Percentiles rank a stretch among this genome's conserved stretches.
Evolutionary conservation across 1,139 yeast genomes (phyloP).

Genomic region (Pneumocystis jirovecii): DNA sequence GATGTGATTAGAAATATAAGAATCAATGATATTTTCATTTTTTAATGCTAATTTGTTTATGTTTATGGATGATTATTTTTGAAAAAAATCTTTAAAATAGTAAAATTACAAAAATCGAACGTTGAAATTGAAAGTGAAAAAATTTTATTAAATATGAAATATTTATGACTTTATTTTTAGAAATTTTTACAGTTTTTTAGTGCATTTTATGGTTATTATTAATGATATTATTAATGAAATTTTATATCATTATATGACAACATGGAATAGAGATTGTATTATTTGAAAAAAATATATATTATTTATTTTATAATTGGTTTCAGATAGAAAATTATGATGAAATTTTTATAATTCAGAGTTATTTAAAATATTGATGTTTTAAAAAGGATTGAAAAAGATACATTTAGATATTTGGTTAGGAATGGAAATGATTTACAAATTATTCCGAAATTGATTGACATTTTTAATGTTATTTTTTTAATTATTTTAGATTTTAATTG

Average conservation of each 20-base stretch:
- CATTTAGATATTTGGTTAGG: neutral
- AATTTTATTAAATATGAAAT: neutral
- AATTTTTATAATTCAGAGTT: no score
- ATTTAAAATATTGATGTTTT: neutral
- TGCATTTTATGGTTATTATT: neutral
- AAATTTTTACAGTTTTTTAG: neutral
- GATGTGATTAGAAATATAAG: neutral
- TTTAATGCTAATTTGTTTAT: neutral
- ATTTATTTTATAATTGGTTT: no score
- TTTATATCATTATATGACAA: no score
- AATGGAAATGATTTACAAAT: neutral
- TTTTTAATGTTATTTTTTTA: neutral
- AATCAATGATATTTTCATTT: neutral
- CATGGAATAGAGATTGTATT: no score
- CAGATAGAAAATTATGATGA: no score
- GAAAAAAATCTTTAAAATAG: neutral
- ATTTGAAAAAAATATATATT: no score
- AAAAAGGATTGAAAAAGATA: neutral
- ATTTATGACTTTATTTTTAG: neutral
- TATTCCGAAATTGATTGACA: neutral
- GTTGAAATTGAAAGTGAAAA: neutral
- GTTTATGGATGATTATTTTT: neutral
- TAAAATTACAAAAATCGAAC: neutral
- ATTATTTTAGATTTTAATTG: neutral
- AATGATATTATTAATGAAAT: neutral